Base-by-base conservation (phyloP, 176 grass and related monocot species). In the Stipa capillata region DNA sequence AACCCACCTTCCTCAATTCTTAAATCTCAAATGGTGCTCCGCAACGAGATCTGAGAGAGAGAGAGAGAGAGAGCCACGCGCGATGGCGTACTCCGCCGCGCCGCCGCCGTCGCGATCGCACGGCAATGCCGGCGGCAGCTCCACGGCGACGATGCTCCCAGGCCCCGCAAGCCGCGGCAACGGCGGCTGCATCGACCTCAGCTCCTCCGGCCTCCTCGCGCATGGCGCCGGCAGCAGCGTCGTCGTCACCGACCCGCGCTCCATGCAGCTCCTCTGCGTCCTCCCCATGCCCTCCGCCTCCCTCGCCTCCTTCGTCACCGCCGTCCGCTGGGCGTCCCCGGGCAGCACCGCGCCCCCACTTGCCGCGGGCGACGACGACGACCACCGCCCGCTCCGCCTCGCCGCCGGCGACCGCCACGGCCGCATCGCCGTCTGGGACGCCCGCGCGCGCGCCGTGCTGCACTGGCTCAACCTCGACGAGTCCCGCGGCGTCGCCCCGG, bases 211-310 rank as follows among this genome's bases (percentile, higher is more conserved):
- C 5, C 87, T 98, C 54, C 83, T 98, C 41, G 95, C 95, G 12
- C 93, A 94, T 81, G 95, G 95, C 12, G 95, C 95, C 13, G 95
- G 95, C 0, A 98, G 95, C 88, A 92, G 92, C 77, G 78, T 98
- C 41, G 92, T 92, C 17, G 72, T 98, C 54, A 67, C 84, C 14
- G 95, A 98, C 67, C 89, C 95, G 78, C 92, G 89, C 35, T 94
- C 95, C 76, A 94, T 98, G 90, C 95, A 94, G 82, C 87, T 94
- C 23, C 37, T 98, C 69, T 94, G 82, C 81, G 92, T 94, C 42
- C 83, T 98, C 48, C 87, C 95, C 77, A 98, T 98, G 95, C 95
- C 95, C 0, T 74, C 92, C 13, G 15, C 83, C 69, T 39, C 91
- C 9, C 49, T 83, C 83, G 84, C 88, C 48, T 83, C 90, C 83